Conservation (phyloP, 192 early-diverging fungal genomes). For the Coemansia sp. region DNA sequence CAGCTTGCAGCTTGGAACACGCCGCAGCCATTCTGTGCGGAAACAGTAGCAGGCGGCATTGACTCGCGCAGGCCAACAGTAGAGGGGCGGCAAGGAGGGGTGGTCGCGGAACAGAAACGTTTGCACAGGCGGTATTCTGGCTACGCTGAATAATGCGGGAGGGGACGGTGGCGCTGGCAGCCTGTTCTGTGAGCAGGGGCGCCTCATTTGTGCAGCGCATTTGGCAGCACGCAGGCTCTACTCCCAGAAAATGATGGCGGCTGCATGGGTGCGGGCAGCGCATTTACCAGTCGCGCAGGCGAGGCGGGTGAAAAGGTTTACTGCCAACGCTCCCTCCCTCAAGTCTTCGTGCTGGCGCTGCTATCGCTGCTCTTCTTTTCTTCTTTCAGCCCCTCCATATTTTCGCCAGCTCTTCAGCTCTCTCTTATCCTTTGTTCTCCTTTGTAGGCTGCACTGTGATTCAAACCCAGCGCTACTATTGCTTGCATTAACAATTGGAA, state of each 20-base stretch:
- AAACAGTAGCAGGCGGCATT: background rate
- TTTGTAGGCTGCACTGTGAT: background rate
- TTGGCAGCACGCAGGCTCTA: background rate
- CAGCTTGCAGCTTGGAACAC: background rate
- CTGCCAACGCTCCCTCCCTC: background rate
- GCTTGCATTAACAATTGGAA: conserved; percentile 7
- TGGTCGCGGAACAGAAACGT: conserved; percentile 1
- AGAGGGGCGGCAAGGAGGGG: background rate
- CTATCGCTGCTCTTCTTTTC: background rate
- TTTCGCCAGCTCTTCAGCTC: background rate
- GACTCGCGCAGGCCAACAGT: background rate
- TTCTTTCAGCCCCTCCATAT: background rate
- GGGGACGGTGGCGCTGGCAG: conserved; percentile 29
- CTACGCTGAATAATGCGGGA: conserved; percentile 4
- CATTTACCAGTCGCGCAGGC: conserved; percentile 20
- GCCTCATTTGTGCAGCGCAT: conserved; percentile 9
- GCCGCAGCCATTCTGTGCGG: background rate
- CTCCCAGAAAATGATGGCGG: conserved; percentile 1
- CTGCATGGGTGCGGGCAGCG: conserved; percentile 7
- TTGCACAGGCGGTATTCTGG: background rate
- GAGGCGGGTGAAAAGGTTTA: background rate
- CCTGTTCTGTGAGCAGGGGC: conserved; percentile 23
- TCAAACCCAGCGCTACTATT: conserved; percentile 9
- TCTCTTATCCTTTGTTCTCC: background rate
- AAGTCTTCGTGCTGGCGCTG: background rate